A percentile compares a stretch with the other conserved stretches of the same genome.
Evolutionary conservation across 2,329 filamentous ascomycete species (phyloP).

Genomic region (Colletotrichum spinosum): DNA sequence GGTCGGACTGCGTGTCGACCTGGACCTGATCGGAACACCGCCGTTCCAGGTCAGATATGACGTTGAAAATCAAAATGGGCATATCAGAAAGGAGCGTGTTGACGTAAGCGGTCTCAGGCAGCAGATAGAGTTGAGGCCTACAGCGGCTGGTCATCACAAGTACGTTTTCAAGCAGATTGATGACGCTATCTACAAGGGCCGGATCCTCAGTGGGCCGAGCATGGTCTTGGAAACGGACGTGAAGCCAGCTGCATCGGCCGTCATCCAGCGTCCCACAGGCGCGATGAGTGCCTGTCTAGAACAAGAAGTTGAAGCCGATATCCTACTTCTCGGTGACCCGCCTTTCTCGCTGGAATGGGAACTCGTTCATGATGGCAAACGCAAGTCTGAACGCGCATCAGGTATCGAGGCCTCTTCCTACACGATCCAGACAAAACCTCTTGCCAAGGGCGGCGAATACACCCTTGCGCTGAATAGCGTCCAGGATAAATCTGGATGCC

Average conservation of each 20-base stretch:
- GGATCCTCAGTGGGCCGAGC: constrained; percentile 70
- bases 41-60: constrained; percentile 89
- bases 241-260: constrained; percentile 89
- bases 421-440: constrained; percentile 79
- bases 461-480: constrained; percentile 86
- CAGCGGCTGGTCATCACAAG: constrained; percentile 83
- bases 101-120: constrained; percentile 78
- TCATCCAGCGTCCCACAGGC: constrained; percentile 67
- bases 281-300: constrained; percentile 82
- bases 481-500: constrained; percentile 87
- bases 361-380: constrained; percentile 87
- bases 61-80: constrained; percentile 71
- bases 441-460: constrained; percentile 90
- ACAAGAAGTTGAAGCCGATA: constrained; percentile 79
- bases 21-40: constrained; percentile 92
- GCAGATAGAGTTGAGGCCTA: constrained; percentile 86
- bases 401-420: constrained; percentile 72
- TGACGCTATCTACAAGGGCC: constrained; percentile 82
- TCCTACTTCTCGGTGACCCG: constrained; percentile 82
- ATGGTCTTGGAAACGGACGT: constrained; percentile 86
- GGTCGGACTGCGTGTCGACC: constrained; percentile 87
- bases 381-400: constrained; percentile 74
- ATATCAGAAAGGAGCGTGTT: constrained; percentile 46
- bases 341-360: constrained; percentile 95
- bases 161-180: constrained; percentile 87